These are phyloP conservation scores for Meyerozyma smithsonii DNA, from an alignment of 1,139 yeast genomes.

Conservation along the genomic window DNA sequence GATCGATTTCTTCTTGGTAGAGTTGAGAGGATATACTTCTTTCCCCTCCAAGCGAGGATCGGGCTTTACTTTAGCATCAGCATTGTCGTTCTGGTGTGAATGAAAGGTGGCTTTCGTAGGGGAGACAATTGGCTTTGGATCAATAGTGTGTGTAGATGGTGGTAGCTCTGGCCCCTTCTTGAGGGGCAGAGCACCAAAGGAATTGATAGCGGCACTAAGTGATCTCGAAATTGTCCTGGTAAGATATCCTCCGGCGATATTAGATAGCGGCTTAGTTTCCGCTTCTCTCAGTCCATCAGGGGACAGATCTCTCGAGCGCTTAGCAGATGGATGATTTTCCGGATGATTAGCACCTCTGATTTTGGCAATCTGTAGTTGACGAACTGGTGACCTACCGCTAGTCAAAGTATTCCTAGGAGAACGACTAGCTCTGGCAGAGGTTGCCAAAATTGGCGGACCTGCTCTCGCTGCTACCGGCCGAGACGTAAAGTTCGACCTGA, in stretches of 20 bases:
- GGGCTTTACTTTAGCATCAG: not conserved
- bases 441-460: not conserved
- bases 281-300: not conserved
- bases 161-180: not conserved
- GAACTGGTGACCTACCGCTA: not conserved
- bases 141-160: not conserved
- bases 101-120: conserved; percentile 2
- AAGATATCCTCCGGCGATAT: not conserved
- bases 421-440: not conserved
- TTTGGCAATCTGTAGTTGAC: not conserved
- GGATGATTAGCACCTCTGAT: not conserved
- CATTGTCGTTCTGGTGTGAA: not conserved
- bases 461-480: not conserved
- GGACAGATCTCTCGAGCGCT: not conserved
- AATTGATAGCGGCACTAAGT: not conserved
- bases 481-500: not conserved
- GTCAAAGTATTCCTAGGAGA: not conserved
- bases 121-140: not conserved
- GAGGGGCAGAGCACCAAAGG: not conserved
- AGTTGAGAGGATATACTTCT: conserved; percentile 13
- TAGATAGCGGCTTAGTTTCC: not conserved
- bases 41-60: not conserved
- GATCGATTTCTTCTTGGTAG: conserved; percentile 27
- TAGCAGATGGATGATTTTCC: not conserved
- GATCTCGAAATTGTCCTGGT: not conserved